Evolutionary conservation across 2,329 filamentous ascomycete genomes (phyloP), one percentile per base, ranked within the genome.

Genomic region (Neophaeococcomyces mojaviensis): DNA sequence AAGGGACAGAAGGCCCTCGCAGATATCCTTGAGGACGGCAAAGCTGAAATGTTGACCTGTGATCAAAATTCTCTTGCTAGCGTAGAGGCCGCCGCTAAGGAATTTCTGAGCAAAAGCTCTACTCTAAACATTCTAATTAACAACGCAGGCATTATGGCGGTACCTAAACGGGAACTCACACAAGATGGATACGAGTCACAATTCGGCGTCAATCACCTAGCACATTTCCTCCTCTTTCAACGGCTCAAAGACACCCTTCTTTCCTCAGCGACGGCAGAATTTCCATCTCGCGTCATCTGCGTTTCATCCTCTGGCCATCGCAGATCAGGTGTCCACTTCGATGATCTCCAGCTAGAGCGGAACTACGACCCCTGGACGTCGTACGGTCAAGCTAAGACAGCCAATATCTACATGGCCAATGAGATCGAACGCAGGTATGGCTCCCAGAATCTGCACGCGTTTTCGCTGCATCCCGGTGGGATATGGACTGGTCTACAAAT

Each of bases 151-250:
- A 46, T 42, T 2, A 49, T 48, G 39, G 51, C 7, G 42, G 9
- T 6, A 4, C 39, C 39, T 3, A 20, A 18, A 13, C 18, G 43
- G 26, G 33, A 22, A 19, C 36, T 30, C 10, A 73, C 63, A 13
- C 49, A 57, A 48, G 66, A 75, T 56, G 66, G 68, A 48, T 68
- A 69, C 51, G 76, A 79, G 53, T 53, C 58, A 0, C 74, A 78
- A 42, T 72, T 79, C 42, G 73, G 45, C 9, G 37, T 36, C 39
- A 50, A 45, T 34, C 46, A 50, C 30, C 48, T 48, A 30, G 39
- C 39, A 65, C 28, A 70, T 67, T 79, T 79, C 61, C 62, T 77
- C 1, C 64, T 79, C 10, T 72, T 75, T 48, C 61, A 72, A 13
- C 64, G 76, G 2, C 62, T 79, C 15, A 69, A 69, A n/a, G 55